phyloP scores from a whole-genome alignment of 495 filamentous ascomycete genomes.

The Filosporella fistucella region DNA sequence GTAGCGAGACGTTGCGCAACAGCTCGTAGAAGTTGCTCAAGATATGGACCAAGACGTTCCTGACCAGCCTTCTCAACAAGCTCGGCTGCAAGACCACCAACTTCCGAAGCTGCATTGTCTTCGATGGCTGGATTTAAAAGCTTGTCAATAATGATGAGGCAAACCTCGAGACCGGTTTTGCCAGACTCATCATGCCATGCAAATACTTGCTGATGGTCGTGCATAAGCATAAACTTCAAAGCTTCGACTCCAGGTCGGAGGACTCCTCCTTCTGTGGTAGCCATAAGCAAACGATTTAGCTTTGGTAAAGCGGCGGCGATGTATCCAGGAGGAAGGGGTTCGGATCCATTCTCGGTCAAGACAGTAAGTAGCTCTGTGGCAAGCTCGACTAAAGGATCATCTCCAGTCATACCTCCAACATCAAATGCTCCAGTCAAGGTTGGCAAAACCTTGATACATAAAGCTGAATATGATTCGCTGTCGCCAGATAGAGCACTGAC shows the following conservation, averaged over 20 bases:
- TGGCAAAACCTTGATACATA: conserved; percentile 84
- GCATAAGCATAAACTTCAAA: conserved; percentile 79
- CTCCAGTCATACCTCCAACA: conserved; percentile 75
- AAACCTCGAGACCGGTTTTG: conserved; percentile 82
- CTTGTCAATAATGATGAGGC: conserved; percentile 89
- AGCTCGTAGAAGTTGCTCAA: conserved; percentile 83
- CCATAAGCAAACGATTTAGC: conserved; percentile 74
- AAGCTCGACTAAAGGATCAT: conserved; percentile 68
- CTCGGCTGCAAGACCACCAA: conserved; percentile 90
- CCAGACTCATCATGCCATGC: conserved; percentile 70
- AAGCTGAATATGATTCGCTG: conserved; percentile 66
- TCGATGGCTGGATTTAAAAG: conserved; percentile 76
- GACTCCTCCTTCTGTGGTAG: conserved; percentile 75
- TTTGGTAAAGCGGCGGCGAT: conserved; percentile 83
- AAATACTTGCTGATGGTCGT: conserved; percentile 84
- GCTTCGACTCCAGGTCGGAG: conserved; percentile 82
- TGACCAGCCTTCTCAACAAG: conserved; percentile 90
- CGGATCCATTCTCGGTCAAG: conserved; percentile 74
- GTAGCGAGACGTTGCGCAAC: conserved; percentile 82
- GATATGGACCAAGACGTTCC: conserved; percentile 82
- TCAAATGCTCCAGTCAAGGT: conserved; percentile 86
- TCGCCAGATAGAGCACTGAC: conserved; percentile 61
- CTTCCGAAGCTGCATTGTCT: conserved; percentile 90
- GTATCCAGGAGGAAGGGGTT: conserved; percentile 83
- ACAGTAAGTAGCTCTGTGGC: conserved; percentile 78